Evolutionary conservation across 2,329 filamentous ascomycete species (phyloP).

Genomic region (Escovopsis weberi): DNA sequence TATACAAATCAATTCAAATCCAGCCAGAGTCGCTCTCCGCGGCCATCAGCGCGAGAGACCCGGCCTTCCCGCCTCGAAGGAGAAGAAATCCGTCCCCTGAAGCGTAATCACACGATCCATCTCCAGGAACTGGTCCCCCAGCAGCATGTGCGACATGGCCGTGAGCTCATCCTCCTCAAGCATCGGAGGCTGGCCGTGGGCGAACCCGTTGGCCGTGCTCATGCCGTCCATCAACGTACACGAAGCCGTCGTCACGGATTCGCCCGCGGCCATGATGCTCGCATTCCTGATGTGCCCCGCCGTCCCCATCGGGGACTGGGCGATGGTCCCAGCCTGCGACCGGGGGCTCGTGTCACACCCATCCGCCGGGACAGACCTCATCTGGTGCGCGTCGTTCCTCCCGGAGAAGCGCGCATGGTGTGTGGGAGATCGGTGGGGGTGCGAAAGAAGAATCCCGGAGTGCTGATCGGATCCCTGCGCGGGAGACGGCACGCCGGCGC

Average conservation of each 20-base stretch:
- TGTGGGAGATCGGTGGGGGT: background rate
- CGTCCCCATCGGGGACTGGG: background rate
- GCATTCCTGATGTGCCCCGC: background rate
- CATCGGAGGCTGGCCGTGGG: background rate
- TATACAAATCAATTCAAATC: too few relatives aligned
- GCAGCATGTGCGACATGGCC: conserved; percentile 2
- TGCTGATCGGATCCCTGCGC: background rate
- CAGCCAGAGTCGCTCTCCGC: too few relatives aligned
- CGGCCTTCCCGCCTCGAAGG: background rate
- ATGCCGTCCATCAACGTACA: background rate
- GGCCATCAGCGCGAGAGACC: background rate
- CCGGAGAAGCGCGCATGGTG: background rate
- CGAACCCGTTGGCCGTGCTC: background rate
- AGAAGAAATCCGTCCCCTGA: conserved; percentile 1
- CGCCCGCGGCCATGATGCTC: background rate
- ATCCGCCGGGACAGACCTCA: background rate
- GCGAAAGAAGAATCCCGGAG: background rate
- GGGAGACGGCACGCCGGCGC: background rate
- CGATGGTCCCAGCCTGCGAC: background rate
- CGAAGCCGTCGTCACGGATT: background rate
- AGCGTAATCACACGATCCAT: conserved; percentile 3
- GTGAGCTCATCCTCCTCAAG: conserved; percentile 2
- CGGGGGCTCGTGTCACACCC: background rate
- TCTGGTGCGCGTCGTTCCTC: background rate
- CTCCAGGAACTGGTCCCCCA: conserved; percentile 2